Base-by-base conservation (phyloP, 2,329 filamentous ascomycete genomes). In the Aspergillus novoparasiticus region DNA sequence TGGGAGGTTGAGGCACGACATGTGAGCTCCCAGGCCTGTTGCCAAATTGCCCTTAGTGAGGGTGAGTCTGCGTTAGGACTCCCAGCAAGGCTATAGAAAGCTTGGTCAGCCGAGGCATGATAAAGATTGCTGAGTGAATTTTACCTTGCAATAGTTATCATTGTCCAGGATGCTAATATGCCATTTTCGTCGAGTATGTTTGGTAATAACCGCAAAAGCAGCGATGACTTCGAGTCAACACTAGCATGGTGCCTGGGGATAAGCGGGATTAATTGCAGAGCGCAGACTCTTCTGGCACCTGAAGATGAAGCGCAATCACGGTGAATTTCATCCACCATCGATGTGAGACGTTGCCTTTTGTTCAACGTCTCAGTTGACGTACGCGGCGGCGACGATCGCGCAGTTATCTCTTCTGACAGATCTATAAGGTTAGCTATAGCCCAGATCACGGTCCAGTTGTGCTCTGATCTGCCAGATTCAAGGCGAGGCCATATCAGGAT, bases 71-170 rank as follows among this genome's bases (percentile, higher is more conserved):
- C 73, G 62, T 68, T 59, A 19, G 71, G 50, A 16, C 71, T 73
- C 23, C 67, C 69, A 12, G 75, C 75, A 62, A 80, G 70, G 60
- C 79, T 80, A 63, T 64, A 59, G 50, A 34, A 54, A 36, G 8
- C 9, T 64, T 48, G n/a, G 55, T 66, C 58, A 70, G 60, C 58
- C 50, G 23, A 28, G 51, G 43, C 19, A 14, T 28, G 8, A 58
- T 21, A 23, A 53, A 34, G 43, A 55, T 6, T 23, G 23, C 21
- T 12, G 12, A 41, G 19, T 50, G 16, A 3, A 45, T 77, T 84
- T 73, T 80, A 94, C 92, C 91, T 92, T 66, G 92, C 84, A 73
- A 93, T 87, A n/a, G 89, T 90, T 58, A 97, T 76, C 81, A 96
- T 87, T 21, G 93, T 90, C 95, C 95, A 99, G 0, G 89, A 92